Base-by-base conservation (phyloP, 179 eudicot species). In the Drosera spatulata region DNA sequence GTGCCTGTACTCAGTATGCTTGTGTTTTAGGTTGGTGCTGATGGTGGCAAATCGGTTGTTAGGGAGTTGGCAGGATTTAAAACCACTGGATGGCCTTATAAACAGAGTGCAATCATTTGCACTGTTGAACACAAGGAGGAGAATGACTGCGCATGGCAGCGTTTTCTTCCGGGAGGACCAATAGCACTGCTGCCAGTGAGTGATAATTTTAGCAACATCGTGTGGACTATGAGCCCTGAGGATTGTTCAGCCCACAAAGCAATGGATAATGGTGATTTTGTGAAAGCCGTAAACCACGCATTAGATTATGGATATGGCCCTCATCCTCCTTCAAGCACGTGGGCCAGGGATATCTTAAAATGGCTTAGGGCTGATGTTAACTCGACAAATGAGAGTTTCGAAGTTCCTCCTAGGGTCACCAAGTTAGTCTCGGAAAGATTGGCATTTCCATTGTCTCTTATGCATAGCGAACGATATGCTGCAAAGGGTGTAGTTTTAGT, bases 171-270 rank as follows among this genome's bases (percentile, higher is more conserved):
- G 10, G 64, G 76, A 48, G 99, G 99, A 55, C 99, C 99, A 50
- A 77, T 94, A 77, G 99, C 99, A 46, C 97, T 94, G 69, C 63
- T 94, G 67, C 99, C 97, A 33, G 61, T 94, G 47, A 96, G 97
- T 41, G 87, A 91, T 68, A 94, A 76, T 12, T 94, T 70, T 75
- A 90, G 99, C 86, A 90, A 94, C 65, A 94, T 94, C 64, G 99
- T 94, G 45, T 94, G 99, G 99, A 82, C 96, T 42, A 87, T 86
- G 97, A 72, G 71, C 71, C 97, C 97, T 0, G 76, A 83, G 64
- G 97, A 94, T 66, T 63, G 97, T 47, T 70, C 69, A 38, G 76
- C 79, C 41, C 76, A 69, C 64, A 87, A 84, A 67, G 60, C 77
- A 12, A 75, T 94, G 87, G 73, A 72, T 22, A 85, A 77, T 53